Base-by-base conservation (phyloP, 2,329 filamentous ascomycete genomes). In the Fusarium vanettenii region DNA sequence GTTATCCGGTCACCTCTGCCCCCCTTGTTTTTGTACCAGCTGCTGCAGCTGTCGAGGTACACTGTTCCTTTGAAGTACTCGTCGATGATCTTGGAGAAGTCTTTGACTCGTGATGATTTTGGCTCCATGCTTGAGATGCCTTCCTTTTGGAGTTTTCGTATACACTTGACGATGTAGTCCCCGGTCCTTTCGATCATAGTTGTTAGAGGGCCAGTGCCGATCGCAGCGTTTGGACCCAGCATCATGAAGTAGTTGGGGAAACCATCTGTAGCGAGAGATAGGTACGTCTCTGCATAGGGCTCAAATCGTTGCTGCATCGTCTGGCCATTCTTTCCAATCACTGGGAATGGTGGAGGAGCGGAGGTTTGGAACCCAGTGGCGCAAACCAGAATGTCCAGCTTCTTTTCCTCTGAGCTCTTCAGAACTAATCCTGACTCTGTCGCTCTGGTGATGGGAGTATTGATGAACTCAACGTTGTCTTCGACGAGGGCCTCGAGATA, bases 171-270 rank as follows among this genome's bases (percentile, higher is more conserved):
- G 29, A 63, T 63, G 29, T 63, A 63, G 16, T 63, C 60, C 8
- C 60, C 60, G n/a, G 60, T 63, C n/a, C 60, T 48, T 31, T 63
- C 60, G 18, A 63, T 63, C 60, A 63, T 63, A 10, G 60, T 63
- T 13, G 60, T 63, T 14, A 63, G 60, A 7, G 60, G 60, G 2
- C 60, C 60, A 0, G 60, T 63, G 16, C 43, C 60, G 14, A 63
- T 63, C 5, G 55, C 55, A 1, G 55, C 55, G 8, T 59, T 59
- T 4, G 55, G 55, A 2, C 55, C 55, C 4, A 59, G 10, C 55
- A 59, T 59, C 55, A 59, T 59, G 33, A 59, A 59, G 3, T 59
- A 59, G 55, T 59, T 59, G 14, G 55, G 55, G 10, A 59, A 59
- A 1, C 55, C 55, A 59, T 59, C 33, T n/a, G 55, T 59, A 22